These are phyloP conservation scores for Reticulascus tulasneorum DNA, from an alignment of 2,329 filamentous ascomycete genomes.

Conservation along the genomic window DNA sequence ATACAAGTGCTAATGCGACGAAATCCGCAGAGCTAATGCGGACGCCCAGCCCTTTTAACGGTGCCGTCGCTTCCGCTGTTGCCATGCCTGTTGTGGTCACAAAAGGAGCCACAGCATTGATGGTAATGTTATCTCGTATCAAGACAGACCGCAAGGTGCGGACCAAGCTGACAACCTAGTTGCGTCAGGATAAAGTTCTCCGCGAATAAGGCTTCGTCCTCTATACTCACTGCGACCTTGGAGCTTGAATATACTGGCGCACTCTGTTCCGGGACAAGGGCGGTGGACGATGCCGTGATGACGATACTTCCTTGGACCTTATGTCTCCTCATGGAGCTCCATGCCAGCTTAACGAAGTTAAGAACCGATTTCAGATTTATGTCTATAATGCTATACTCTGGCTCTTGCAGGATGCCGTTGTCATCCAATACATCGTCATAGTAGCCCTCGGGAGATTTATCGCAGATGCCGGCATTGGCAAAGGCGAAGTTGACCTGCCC, in stretches of 20 bases:
- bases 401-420: conserved; percentile 22
- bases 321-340: conserved; percentile 20
- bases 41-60: conserved; percentile 24
- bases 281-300: conserved; percentile 32
- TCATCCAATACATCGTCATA: conserved; percentile 26
- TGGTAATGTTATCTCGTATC: conserved; percentile 24
- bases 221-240: conserved; percentile 10
- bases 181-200: background rate
- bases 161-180: conserved; percentile 25
- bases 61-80: conserved; percentile 23
- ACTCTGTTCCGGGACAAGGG: conserved; percentile 30
- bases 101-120: conserved; percentile 33
- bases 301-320: conserved; percentile 28
- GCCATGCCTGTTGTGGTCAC: conserved; percentile 29
- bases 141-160: conserved; percentile 25
- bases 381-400: conserved; percentile 24
- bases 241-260: conserved; percentile 27
- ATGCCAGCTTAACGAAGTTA: conserved; percentile 29
- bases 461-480: conserved; percentile 29
- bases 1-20: conserved; percentile 31
- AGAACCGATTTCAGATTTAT: conserved; percentile 27
- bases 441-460: conserved; percentile 25
- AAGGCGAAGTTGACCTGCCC: conserved; percentile 25
- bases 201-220: conserved; percentile 1
- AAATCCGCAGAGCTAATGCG: conserved; percentile 27